These are phyloP conservation scores for Penicillium pancosmium DNA, from an alignment of 495 filamentous ascomycete genomes.

Conservation along the genomic window DNA sequence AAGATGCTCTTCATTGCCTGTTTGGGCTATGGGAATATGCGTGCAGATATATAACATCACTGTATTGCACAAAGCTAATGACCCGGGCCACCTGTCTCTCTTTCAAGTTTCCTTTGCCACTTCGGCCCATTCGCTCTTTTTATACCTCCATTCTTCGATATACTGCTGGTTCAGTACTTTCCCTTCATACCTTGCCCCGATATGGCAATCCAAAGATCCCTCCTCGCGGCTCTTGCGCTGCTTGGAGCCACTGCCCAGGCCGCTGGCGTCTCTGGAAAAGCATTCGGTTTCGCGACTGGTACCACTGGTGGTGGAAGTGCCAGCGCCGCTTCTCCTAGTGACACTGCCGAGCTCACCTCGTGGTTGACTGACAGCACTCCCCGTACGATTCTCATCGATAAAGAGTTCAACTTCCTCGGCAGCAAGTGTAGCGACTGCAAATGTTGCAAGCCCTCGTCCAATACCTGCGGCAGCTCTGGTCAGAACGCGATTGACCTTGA, in stretches of 20 bases:
- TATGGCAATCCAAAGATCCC: constrained; percentile 29
- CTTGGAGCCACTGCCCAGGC: constrained; percentile 25
- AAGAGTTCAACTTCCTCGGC: constrained; percentile 49
- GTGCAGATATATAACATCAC: constrained; percentile 8
- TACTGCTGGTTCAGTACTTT: constrained; percentile 21
- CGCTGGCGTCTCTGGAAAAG: constrained; percentile 37
- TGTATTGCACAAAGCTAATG: not conserved
- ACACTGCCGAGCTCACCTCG: constrained; percentile 37
- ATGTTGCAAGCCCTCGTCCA: constrained; percentile 33
- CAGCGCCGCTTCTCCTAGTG: constrained; percentile 43
- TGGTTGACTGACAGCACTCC: constrained; percentile 43
- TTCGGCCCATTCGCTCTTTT: constrained; percentile 16
- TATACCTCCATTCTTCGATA: constrained; percentile 12
- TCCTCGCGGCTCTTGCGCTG: constrained; percentile 25
- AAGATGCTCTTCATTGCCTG: constrained; percentile 6
- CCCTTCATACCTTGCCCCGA: constrained; percentile 11
- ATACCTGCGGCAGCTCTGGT: constrained; percentile 28
- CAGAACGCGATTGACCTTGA: constrained; percentile 35
- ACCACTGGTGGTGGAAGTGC: constrained; percentile 55
- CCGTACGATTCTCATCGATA: constrained; percentile 52
- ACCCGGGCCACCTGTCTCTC: constrained; percentile 7
- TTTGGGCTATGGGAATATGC: not conserved
- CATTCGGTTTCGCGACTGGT: constrained; percentile 51
- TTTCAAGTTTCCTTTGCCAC: constrained; percentile 9
- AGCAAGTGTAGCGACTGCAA: constrained; percentile 41